Evolutionary conservation across 306 rosid genomes (phyloP).

Genomic region (Canavalia gladiata): DNA sequence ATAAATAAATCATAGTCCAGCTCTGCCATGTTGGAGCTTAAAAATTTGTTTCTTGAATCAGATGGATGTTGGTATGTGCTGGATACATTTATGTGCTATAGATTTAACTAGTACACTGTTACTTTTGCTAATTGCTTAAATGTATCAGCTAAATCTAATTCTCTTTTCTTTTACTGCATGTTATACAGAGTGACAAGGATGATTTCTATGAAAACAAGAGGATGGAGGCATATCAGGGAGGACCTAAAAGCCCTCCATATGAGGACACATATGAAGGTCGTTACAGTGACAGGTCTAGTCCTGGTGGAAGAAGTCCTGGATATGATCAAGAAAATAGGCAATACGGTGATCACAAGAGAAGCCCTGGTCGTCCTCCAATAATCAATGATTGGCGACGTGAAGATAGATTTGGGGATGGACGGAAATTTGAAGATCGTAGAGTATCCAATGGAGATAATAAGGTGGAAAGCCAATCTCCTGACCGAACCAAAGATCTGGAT

Average conservation of each 20-base stretch:
- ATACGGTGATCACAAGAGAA: constrained; percentile 67
- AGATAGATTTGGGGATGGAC: constrained; percentile 76
- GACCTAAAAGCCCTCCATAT: constrained; percentile 81
- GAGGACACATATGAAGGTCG: constrained; percentile 77
- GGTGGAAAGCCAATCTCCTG: constrained; percentile 78
- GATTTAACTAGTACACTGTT: constrained; percentile 20
- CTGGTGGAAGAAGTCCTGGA: constrained; percentile 91
- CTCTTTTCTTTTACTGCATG: constrained; percentile 41
- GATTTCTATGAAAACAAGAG: constrained; percentile 68
- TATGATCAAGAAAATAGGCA: constrained; percentile 79
- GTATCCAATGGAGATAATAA: constrained; percentile 72
- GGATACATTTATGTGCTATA: constrained; percentile 1
- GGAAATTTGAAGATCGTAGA: constrained; percentile 59
- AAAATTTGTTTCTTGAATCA: constrained; percentile 16
- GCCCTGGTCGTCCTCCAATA: constrained; percentile 76
- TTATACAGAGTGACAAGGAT: constrained; percentile 81
- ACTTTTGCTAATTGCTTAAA: constrained; percentile 25
- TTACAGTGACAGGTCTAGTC: constrained; percentile 77
- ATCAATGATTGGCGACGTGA: constrained; percentile 91
- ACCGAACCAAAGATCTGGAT: constrained; percentile 65
- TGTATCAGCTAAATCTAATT: constrained; percentile 12
- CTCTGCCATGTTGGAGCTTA: constrained; percentile 11
- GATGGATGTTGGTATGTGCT: not conserved
- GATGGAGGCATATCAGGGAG: constrained; percentile 71
- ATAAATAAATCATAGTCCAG: not conserved